Evolutionary conservation across 2,329 filamentous ascomycete species (phyloP).

Genomic region (Orbilia quercus): DNA sequence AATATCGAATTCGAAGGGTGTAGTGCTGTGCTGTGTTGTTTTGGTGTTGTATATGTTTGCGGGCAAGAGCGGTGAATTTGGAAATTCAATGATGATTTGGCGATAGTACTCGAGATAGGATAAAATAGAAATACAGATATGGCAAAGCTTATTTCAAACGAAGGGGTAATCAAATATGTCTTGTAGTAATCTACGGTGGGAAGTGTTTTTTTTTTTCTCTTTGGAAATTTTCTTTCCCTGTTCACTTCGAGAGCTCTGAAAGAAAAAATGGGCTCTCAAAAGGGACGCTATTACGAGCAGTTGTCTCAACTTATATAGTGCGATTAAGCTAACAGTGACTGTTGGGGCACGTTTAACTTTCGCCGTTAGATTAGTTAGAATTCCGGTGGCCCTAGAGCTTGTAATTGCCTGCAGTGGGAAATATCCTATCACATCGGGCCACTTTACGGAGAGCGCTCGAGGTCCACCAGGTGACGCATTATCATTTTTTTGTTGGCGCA

Average conservation of each 20-base stretch:
- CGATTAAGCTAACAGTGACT: slow-evolving; percentile 5
- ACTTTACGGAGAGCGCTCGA: slow-evolving; percentile 6
- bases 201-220: too few relatives aligned
- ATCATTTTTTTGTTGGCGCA: too few relatives aligned
- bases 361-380: slow-evolving; percentile 26
- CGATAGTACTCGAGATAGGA: slow-evolving; percentile 2
- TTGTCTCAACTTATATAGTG: slow-evolving; percentile 56
- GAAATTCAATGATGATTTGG: slow-evolving; percentile 2
- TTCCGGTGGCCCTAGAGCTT: slow-evolving; percentile 4
- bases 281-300: slow-evolving; percentile 45
- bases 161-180: slow-evolving; percentile 16
- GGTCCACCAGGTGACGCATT: slow-evolving; percentile 47
- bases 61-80: not conserved
- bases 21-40: slow-evolving; percentile 29
- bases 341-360: slow-evolving; percentile 28
- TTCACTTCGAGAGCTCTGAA: slow-evolving; percentile 43
- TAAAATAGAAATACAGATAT: slow-evolving; percentile 17
- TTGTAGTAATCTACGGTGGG: slow-evolving; percentile 24
- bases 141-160: slow-evolving; percentile 22
- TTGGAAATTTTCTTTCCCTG: slow-evolving; percentile 35
- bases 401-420: slow-evolving; percentile 28
- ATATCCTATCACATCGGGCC: slow-evolving; percentile 42
- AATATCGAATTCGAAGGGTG: not conserved
- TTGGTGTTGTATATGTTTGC: slow-evolving; percentile 27
- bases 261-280: slow-evolving; percentile 37